A percentile compares a stretch with the other conserved stretches of the same genome.
Conservation (phyloP, 2,329 filamentous ascomycete genomes). For the Fusarium humuli region DNA sequence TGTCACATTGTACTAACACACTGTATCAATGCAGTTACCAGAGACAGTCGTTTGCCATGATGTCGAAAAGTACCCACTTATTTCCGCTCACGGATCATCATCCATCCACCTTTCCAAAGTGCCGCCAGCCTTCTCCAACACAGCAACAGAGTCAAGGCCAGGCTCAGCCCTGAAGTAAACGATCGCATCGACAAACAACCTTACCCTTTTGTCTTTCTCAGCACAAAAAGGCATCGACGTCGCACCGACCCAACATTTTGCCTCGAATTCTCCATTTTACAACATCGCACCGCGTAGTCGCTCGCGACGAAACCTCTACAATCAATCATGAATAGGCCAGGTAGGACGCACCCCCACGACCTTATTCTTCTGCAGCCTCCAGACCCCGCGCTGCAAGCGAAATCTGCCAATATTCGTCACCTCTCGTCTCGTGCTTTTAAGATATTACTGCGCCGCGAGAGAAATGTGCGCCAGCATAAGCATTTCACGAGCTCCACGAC, state of each 20-base stretch:
- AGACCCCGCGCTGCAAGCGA: conserved; percentile 45
- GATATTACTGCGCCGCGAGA: conserved; percentile 8
- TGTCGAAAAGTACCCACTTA: conserved; percentile 56
- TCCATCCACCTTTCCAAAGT: conserved; percentile 35
- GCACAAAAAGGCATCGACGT: conserved; percentile 39
- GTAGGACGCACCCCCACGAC: conserved; percentile 57
- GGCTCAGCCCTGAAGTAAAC: conserved; percentile 33
- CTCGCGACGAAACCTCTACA: conserved; percentile 47
- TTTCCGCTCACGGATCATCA: conserved; percentile 49
- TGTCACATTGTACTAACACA: background rate
- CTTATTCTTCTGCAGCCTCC: conserved; percentile 43
- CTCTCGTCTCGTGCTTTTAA: conserved; percentile 33
- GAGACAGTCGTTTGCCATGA: conserved; percentile 35
- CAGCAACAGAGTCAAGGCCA: conserved; percentile 38
- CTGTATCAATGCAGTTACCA: background rate
- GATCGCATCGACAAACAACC: conserved; percentile 39
- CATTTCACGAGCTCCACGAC: conserved; percentile 27
- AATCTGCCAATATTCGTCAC: conserved; percentile 33
- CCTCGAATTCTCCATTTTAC: conserved; percentile 28
- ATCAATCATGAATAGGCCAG: conserved; percentile 71
- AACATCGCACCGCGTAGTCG: conserved; percentile 23
- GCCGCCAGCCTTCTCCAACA: conserved; percentile 48
- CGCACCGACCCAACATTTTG: conserved; percentile 31
- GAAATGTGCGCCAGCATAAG: conserved; percentile 30
- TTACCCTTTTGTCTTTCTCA: conserved; percentile 40